Percentiles rank a stretch among this genome's conserved stretches.
Conservation (phyloP, 495 filamentous ascomycete species). For the Penicillium dipodomyicola region DNA sequence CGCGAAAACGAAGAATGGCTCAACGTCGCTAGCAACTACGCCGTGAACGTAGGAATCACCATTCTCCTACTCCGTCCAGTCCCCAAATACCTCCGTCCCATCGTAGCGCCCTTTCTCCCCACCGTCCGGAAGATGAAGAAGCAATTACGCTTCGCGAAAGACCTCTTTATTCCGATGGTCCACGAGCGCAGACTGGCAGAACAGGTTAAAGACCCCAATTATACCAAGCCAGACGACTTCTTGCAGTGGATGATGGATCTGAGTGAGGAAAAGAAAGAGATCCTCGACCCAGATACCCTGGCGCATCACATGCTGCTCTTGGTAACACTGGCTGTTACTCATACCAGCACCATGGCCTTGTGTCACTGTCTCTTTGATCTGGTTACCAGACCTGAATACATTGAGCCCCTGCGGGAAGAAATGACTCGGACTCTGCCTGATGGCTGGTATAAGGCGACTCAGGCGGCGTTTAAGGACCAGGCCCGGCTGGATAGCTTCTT, state of each 20-base stretch:
- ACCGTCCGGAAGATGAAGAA: conserved; percentile 25
- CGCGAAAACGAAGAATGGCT: conserved; percentile 57
- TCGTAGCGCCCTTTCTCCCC: conserved; percentile 35
- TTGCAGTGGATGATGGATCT: conserved; percentile 43
- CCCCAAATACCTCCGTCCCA: conserved; percentile 36
- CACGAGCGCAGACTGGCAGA: conserved; percentile 22
- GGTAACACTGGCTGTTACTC: conserved; percentile 32
- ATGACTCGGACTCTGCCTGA: conserved; percentile 20
- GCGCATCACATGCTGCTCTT: conserved; percentile 31
- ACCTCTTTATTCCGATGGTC: conserved; percentile 35
- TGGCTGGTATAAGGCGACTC: conserved; percentile 28
- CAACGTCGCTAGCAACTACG: conserved; percentile 51
- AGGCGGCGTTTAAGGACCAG: conserved; percentile 19
- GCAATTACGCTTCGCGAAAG: conserved; percentile 22
- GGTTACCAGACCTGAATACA: conserved; percentile 29
- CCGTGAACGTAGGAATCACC: conserved; percentile 45
- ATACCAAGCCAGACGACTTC: conserved; percentile 37
- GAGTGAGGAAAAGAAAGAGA: conserved; percentile 22
- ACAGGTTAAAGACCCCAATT: conserved; percentile 17
- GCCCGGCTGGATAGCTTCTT: conserved; percentile 38
- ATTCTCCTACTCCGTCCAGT: conserved; percentile 31
- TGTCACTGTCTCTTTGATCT: conserved; percentile 39
- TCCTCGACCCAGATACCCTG: conserved; percentile 24
- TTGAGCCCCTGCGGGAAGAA: conserved; percentile 33
- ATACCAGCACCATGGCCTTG: conserved; percentile 35